Evolutionary conservation across 129 eudicot species (phyloP), one percentile per base, ranked within the genome.

Genomic region (Oenanthe sinensis): DNA sequence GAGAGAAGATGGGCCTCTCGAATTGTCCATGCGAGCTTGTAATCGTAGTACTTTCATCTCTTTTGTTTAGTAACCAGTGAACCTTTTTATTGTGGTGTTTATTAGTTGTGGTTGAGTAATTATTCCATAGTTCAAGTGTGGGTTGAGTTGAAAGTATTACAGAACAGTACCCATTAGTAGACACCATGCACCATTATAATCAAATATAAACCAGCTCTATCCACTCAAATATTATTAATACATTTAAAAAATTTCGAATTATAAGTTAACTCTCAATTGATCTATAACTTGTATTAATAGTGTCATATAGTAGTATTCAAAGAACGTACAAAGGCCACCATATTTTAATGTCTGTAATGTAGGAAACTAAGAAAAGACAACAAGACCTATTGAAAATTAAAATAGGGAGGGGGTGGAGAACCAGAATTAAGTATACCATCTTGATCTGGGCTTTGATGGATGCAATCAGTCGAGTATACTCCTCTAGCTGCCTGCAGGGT

Each of bases 361-460:
- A 4, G 71, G 39, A 65, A 28, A 65, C 16, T 4, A 65, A 11
- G 28, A 28, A 12, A 28, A 24, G 11, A 39, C 45, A 78, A 12
- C 33, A 65, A 67, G 67, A 39, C 8, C 55, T 14, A 15, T 50
- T 49, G 45, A 50, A 10, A 75, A 75, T 3, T 39, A 50, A 76
- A 30, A 67, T 8, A 9, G 6, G n/a, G 67, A 47, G 28, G 67
- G 74, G 33, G 50, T 20, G 10, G 26, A 4, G 67, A 10, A 68
- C 70, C 33, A 39, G 5, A 76, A 44, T 60, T 60, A 60, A 80
- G 71, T 79, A 71, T 88, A 90, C 98, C 97, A 89, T 87, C 90
- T 95, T 95, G 77, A 91, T 95, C 81, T 90, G 97, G 74, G 96
- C 94, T 85, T 95, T 95, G 26, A 90, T 91, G 52, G 92, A 88